Evolutionary conservation across 495 filamentous ascomycete species (phyloP).

Genomic region (Penicillium bialowiezense): DNA sequence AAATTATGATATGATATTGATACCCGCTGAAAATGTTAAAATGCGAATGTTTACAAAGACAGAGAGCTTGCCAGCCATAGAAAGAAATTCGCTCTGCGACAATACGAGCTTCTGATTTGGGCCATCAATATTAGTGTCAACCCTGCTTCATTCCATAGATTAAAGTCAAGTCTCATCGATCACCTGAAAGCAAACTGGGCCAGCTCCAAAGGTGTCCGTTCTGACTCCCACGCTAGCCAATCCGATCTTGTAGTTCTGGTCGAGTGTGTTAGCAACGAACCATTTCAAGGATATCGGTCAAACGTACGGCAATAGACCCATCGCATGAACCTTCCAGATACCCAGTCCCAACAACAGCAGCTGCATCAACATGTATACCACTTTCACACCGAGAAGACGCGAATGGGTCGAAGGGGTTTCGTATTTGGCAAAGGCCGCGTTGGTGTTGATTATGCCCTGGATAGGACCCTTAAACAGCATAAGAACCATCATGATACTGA

Average conservation of each 20-base stretch:
- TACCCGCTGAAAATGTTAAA: background rate
- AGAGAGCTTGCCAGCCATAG: background rate
- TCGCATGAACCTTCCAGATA: constrained; percentile 94
- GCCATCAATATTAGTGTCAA: background rate
- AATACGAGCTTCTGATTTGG: background rate
- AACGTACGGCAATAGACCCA: constrained; percentile 90
- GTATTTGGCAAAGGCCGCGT: constrained; percentile 79
- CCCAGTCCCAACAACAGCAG: constrained; percentile 77
- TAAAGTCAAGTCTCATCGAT: constrained; percentile 8
- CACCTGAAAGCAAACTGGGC: constrained; percentile 52
- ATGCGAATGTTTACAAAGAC: too few species aligned
- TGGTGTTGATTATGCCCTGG: constrained; percentile 74
- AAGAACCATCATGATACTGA: constrained; percentile 99
- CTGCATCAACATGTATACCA: constrained; percentile 85
- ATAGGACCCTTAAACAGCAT: constrained; percentile 98
- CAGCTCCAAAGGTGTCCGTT: constrained; percentile 71
- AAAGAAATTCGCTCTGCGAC: background rate
- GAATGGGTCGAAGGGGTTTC: constrained; percentile 76
- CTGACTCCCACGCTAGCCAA: constrained; percentile 92
- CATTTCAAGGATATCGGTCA: background rate
- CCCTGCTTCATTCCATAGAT: background rate
- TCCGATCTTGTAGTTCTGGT: constrained; percentile 85
- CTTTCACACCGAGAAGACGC: constrained; percentile 75
- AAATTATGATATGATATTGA: background rate
- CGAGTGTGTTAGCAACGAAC: constrained; percentile 13